Evolutionary conservation across 495 filamentous ascomycete genomes (phyloP).

Genomic region (Parathielavia appendiculata): DNA sequence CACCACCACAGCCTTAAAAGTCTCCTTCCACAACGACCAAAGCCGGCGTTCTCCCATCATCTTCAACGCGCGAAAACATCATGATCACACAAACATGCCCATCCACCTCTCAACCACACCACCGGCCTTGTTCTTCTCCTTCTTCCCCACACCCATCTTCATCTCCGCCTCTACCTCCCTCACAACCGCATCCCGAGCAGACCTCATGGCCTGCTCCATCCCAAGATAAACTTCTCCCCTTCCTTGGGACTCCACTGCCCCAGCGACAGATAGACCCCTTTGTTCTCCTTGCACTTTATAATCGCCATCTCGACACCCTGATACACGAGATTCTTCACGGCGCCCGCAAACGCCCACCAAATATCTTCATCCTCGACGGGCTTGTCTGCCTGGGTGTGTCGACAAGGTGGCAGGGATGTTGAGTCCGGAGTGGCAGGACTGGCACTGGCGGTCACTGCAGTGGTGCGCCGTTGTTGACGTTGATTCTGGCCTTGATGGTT

Average conservation of each 20-base stretch:
- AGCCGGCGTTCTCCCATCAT: too few species aligned
- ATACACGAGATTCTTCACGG: conserved; percentile 5
- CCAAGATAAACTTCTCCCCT: not conserved
- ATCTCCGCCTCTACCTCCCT: not conserved
- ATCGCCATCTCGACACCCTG: conserved; percentile 3
- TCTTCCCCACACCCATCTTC: not conserved
- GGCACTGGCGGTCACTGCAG: not conserved
- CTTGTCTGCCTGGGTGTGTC: not conserved
- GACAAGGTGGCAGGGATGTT: too few species aligned
- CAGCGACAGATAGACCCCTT: not conserved
- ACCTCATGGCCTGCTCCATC: not conserved
- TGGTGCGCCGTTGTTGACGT: too few species aligned
- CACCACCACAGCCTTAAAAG: not conserved
- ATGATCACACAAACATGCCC: not conserved
- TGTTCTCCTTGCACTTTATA: not conserved
- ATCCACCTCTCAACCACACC: not conserved
- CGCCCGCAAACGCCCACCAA: conserved; percentile 2
- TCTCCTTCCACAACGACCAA: not conserved
- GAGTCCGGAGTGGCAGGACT: not conserved
- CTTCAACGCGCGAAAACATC: not conserved
- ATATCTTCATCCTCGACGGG: not conserved
- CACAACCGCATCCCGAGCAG: not conserved
- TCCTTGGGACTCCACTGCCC: too few species aligned
- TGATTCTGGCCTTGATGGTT: too few species aligned
- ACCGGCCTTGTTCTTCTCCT: not conserved